Conservation (phyloP, 257 asterid species). For the Petunia secreta region DNA sequence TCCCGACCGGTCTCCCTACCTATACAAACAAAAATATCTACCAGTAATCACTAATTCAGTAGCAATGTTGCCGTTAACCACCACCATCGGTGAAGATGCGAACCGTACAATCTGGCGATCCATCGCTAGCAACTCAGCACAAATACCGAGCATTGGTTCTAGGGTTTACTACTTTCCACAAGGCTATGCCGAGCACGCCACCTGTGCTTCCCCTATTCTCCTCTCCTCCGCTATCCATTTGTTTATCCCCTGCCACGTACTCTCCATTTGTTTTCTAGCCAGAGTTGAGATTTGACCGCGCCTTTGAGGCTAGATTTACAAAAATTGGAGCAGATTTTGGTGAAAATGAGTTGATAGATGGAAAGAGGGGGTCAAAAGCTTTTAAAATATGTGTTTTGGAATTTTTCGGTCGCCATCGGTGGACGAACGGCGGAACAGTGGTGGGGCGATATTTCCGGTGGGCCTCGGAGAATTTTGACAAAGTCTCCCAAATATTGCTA, state of each 20-base stretch:
- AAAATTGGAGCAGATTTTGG: too few species aligned
- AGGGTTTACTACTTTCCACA: conserved; percentile 66
- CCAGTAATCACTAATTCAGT: neutral
- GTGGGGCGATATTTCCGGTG: too few species aligned
- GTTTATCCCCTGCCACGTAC: conserved; percentile 46
- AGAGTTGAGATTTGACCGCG: too few species aligned
- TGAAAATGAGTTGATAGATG: too few species aligned
- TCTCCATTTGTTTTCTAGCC: conserved; percentile 43
- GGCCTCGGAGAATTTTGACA: too few species aligned
- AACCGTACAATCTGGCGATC: conserved; percentile 51
- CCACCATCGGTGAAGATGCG: conserved; percentile 30
- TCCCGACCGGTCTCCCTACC: conserved; percentile 19
- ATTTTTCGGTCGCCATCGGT: too few species aligned
- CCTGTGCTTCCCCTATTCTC: neutral
- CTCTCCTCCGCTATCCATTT: conserved; percentile 27
- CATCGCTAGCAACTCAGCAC: conserved; percentile 47
- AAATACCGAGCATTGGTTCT: conserved; percentile 44
- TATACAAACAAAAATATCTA: neutral
- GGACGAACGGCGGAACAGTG: too few species aligned
- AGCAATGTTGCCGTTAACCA: conserved; percentile 12
- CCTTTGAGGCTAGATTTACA: too few species aligned
- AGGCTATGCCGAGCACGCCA: conserved; percentile 59
- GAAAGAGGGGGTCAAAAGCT: too few species aligned
- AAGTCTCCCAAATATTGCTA: too few species aligned
- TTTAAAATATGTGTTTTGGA: too few species aligned